phyloP scores from a whole-genome alignment of 495 filamentous ascomycete species.

The Podospora anserina region DNA sequence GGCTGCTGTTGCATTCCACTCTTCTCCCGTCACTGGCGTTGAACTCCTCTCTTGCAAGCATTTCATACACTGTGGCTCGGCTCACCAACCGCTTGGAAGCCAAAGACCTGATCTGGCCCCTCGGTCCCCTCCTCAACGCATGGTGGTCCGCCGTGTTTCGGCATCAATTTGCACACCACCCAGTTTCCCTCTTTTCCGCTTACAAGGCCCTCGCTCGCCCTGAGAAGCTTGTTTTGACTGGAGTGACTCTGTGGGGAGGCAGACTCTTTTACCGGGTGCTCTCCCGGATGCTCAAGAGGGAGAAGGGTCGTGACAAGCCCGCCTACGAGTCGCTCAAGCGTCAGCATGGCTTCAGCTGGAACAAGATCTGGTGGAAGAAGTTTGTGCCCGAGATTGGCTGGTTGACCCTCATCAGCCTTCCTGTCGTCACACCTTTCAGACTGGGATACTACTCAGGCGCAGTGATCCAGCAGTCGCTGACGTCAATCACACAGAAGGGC shows the following conservation, averaged over 20 bases:
- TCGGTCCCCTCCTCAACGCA: conserved; percentile 52
- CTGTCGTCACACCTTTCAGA: conserved; percentile 54
- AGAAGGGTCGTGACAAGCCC: conserved; percentile 49
- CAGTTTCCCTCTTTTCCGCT: conserved; percentile 40
- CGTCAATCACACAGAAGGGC: conserved; percentile 7
- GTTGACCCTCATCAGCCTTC: conserved; percentile 53
- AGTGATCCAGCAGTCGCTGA: conserved; percentile 20
- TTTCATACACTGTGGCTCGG: conserved; percentile 46
- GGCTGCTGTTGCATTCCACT: conserved; percentile 48
- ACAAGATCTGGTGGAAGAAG: conserved; percentile 43
- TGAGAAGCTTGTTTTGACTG: conserved; percentile 50
- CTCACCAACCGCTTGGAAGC: conserved; percentile 50
- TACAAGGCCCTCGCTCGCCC: conserved; percentile 46
- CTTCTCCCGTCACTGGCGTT: conserved; percentile 49
- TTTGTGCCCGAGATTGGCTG: conserved; percentile 53
- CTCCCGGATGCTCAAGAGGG: conserved; percentile 27
- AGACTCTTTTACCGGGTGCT: conserved; percentile 53
- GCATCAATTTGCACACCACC: conserved; percentile 36
- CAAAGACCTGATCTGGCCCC: conserved; percentile 59
- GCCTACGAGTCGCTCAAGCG: conserved; percentile 51
- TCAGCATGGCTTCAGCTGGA: conserved; percentile 42
- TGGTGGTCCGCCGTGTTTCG: conserved; percentile 58
- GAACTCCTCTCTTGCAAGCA: conserved; percentile 44
- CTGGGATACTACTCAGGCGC: conserved; percentile 6
- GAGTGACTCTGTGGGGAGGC: conserved; percentile 54